These are phyloP conservation scores for Penicillium angulare DNA, from an alignment of 495 filamentous ascomycete genomes.

Conservation along the genomic window DNA sequence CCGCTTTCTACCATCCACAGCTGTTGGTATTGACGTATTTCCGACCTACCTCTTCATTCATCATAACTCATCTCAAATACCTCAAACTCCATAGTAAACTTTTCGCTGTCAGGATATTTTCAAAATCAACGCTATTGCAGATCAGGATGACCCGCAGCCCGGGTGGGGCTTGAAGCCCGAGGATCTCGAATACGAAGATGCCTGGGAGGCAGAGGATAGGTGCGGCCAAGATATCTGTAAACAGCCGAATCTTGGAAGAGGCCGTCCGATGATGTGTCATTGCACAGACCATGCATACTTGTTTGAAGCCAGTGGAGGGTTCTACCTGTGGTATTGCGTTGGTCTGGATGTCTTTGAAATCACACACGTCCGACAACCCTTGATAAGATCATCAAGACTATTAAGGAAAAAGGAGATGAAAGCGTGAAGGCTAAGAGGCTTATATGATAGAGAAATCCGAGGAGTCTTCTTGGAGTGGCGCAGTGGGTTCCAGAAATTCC, in stretches of 20 bases:
- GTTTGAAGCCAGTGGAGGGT: conserved; percentile 6
- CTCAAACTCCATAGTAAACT: conserved; percentile 5
- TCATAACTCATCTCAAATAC: conserved; percentile 3
- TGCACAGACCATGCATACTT: conserved; percentile 7
- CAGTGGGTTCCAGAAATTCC: too few species aligned
- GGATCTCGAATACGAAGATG: conserved; percentile 3
- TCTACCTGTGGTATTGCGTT: conserved; percentile 4
- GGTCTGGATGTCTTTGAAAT: background rate
- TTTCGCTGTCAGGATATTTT: conserved; percentile 4
- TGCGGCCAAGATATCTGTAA: background rate
- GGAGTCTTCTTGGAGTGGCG: too few species aligned
- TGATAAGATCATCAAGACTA: background rate
- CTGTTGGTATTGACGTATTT: background rate
- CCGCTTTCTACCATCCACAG: too few species aligned
- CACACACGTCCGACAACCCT: background rate
- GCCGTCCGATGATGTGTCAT: conserved; percentile 6
- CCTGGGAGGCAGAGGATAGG: conserved; percentile 8
- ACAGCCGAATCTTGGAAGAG: conserved; percentile 3
- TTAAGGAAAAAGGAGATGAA: conserved; percentile 17
- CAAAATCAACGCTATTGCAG: background rate
- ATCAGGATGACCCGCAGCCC: conserved; percentile 8
- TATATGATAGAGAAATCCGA: too few species aligned
- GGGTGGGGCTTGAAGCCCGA: conserved; percentile 12
- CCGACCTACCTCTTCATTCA: background rate
- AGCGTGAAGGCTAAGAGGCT: background rate